Conservation (phyloP, 495 filamentous ascomycete genomes). For the Xanthoparmelia taractica region DNA sequence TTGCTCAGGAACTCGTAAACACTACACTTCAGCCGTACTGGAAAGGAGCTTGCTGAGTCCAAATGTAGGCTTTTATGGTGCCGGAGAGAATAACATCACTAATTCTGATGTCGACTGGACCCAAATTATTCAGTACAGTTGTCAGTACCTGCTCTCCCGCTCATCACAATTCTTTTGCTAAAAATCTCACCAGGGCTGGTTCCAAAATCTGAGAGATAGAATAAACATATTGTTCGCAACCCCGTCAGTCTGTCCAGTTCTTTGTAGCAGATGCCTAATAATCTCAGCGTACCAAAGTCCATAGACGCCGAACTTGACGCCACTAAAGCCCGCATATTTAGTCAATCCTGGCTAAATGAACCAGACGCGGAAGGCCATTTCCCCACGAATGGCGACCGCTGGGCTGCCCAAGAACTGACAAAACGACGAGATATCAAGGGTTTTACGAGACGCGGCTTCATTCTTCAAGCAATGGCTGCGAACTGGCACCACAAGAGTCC, state of each 20-base stretch:
- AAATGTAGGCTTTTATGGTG: slow-evolving; percentile 45
- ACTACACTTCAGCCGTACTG: neutral
- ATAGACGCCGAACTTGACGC: slow-evolving; percentile 49
- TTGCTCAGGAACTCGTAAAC: slow-evolving; percentile 66
- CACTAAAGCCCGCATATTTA: slow-evolving; percentile 53
- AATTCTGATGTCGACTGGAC: slow-evolving; percentile 64
- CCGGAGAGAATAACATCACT: slow-evolving; percentile 57
- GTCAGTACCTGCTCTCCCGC: slow-evolving; percentile 14
- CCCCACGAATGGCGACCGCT: slow-evolving; percentile 67
- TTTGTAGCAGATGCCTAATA: neutral
- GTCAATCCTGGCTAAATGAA: slow-evolving; percentile 47
- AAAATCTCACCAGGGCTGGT: slow-evolving; percentile 34
- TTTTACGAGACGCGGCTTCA: slow-evolving; percentile 58
- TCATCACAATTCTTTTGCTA: neutral
- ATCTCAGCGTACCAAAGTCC: slow-evolving; percentile 53
- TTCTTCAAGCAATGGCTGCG: slow-evolving; percentile 70
- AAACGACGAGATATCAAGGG: slow-evolving; percentile 50
- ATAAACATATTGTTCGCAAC: slow-evolving; percentile 44
- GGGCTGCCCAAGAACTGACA: slow-evolving; percentile 63
- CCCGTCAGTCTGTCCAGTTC: neutral
- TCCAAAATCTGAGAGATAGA: slow-evolving; percentile 61
- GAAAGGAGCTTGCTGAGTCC: neutral
- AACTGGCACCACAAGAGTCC: slow-evolving; percentile 68
- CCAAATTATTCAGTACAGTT: slow-evolving; percentile 56
- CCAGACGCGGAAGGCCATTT: slow-evolving; percentile 59